Percentiles rank a stretch among this genome's conserved stretches.
Conservation (phyloP, 2,329 filamentous ascomycete species). For the Venturiaceae sp. region DNA sequence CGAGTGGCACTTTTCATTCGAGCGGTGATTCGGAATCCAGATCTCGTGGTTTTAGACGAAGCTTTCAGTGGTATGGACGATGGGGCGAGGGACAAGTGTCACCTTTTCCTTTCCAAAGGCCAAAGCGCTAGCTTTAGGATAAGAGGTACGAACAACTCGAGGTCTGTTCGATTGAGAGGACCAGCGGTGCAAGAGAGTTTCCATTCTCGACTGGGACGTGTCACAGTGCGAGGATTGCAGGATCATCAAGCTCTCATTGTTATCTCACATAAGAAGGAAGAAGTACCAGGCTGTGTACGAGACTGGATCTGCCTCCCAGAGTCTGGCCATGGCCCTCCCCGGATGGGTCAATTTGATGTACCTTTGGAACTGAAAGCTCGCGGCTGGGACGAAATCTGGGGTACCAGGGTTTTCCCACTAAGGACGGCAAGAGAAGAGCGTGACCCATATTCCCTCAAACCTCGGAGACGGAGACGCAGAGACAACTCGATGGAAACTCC, state of each 20-base stretch:
- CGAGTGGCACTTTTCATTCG: constrained; percentile 72
- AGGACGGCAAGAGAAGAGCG: background rate
- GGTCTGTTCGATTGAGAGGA: constrained; percentile 22
- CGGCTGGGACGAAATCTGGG: constrained; percentile 59
- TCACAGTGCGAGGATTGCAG: constrained; percentile 52
- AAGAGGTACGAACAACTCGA: background rate
- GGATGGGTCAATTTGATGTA: constrained; percentile 55
- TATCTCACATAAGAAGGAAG: constrained; percentile 83
- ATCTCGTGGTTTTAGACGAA: constrained; percentile 41
- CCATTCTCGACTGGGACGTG: constrained; percentile 23
- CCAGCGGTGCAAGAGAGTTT: constrained; percentile 29
- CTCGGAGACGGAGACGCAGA: too few species aligned
- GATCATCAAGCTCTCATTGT: constrained; percentile 75
- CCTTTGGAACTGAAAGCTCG: constrained; percentile 47
- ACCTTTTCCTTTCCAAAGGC: constrained; percentile 59
- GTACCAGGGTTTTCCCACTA: background rate
- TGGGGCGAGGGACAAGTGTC: constrained; percentile 70
- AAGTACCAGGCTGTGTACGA: constrained; percentile 74
- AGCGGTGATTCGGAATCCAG: constrained; percentile 33
- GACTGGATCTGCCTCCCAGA: constrained; percentile 84
- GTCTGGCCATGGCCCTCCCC: constrained; percentile 50
- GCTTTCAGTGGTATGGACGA: constrained; percentile 42
- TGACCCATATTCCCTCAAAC: too few species aligned
- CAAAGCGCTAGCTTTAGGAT: constrained; percentile 23
- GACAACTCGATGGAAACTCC: too few species aligned